Base-by-base conservation (phyloP, 2,329 filamentous ascomycete genomes). In the Alternaria tenuissima region DNA sequence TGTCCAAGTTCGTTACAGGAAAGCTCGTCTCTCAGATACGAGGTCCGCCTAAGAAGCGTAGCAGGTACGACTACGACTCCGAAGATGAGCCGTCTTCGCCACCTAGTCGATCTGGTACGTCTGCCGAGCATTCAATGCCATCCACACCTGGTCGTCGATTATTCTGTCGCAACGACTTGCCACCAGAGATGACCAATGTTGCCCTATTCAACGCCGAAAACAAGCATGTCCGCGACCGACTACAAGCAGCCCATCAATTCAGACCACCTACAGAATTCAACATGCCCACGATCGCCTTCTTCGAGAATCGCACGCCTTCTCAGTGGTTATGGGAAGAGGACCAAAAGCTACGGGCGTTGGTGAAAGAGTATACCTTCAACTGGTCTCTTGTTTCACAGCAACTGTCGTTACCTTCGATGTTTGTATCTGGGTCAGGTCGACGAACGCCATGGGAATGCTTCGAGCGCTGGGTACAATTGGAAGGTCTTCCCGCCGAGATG, bases 391-490 rank as follows among this genome's bases (percentile, higher is more conserved):
- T 98, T 55, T 92, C 94, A 1, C 91, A 88, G 68, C 89, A 94
- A 61, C 82, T 98, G 54, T 86, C 88, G 2, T 86, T 90, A 16
- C 88, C 88, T 53, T 96, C 93, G 0, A 77, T 89, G 14, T 96
- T 93, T 73, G 86, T 88, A n/a, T 94, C 94, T 20, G 93, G 92
- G 2, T 89, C 93, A 11, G 94, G 98, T 76, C 87, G 95, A 63
- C 88, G 95, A 48, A 98, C 94, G 3, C 93, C 94, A 0, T 99
- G 95, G 95, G 95, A 99, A 80, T 99, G 95, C 76, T 99, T 99
- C 71, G 95, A 99, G 79, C 88, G 95, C 43, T 99, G 94, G 94
- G 91, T 97, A 55, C 89, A 91, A 68, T 82, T 98, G 12, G 95
- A 98, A 80, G 93, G 94, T 1, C 83, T 97, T 38, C 94, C 95